phyloP scores from a whole-genome alignment of 371 early-diverging fungal species.

The Mortierella sp. region DNA sequence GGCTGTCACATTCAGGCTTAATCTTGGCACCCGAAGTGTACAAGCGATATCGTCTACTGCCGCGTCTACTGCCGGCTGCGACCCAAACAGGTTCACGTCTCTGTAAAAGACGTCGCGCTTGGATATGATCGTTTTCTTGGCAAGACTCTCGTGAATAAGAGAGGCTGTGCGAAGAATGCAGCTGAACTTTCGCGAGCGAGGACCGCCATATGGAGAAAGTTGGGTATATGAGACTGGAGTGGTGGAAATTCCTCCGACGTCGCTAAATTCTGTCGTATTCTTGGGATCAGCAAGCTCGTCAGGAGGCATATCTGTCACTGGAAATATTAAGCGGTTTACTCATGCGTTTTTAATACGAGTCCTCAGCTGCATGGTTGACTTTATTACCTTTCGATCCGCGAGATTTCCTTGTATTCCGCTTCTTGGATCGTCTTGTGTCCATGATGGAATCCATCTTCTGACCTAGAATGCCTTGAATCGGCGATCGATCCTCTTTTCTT shows the following conservation, averaged over 20 bases:
- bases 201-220: background rate
- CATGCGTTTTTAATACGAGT: no score
- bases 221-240: conserved; percentile 1
- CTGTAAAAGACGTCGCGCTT: conserved; percentile 42
- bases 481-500: background rate
- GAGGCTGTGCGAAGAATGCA: conserved; percentile 12
- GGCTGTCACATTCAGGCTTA: conserved; percentile 35
- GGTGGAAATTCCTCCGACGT: no score
- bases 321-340: no score
- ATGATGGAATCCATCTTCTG: background rate
- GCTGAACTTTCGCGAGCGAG: background rate
- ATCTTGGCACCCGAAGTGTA: conserved; percentile 27
- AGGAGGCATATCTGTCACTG: no score
- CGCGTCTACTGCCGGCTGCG: conserved; percentile 22
- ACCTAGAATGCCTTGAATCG: background rate
- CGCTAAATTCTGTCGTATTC: no score
- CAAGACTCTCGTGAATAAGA: conserved; percentile 26
- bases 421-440: no score
- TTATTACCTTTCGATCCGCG: no score
- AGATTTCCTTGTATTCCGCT: no score
- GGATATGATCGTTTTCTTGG: conserved; percentile 4
- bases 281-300: no score
- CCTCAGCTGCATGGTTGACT: no score
- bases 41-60: conserved; percentile 41
- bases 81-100: conserved; percentile 25